phyloP scores from a whole-genome alignment of 257 asterid genomes.

The Solanum megistacrolobum region DNA sequence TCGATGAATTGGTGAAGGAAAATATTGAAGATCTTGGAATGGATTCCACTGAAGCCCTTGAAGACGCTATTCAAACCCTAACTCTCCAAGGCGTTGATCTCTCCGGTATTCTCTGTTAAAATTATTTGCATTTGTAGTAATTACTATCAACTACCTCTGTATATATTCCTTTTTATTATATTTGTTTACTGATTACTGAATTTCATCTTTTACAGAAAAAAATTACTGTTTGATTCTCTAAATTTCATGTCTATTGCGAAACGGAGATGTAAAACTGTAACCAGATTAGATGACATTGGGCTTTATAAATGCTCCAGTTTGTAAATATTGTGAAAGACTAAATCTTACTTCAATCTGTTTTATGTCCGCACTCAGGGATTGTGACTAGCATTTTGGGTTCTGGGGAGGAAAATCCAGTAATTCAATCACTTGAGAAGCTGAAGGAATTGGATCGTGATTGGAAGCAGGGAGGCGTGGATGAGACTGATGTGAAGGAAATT shows the following conservation, averaged over 20 bases:
- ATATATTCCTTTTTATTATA: neutral
- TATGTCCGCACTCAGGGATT: constrained; percentile 33
- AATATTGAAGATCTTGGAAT: constrained; percentile 84
- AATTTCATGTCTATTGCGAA: neutral
- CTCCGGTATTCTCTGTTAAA: constrained; percentile 27
- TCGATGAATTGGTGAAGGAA: constrained; percentile 87
- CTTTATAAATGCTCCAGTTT: neutral
- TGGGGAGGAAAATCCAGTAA: constrained; percentile 42
- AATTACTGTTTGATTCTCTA: neutral
- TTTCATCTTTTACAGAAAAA: neutral
- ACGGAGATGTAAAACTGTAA: neutral
- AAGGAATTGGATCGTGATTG: constrained; percentile 9
- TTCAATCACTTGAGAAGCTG: constrained; percentile 55
- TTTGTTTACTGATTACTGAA: neutral
- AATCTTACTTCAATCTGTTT: neutral
- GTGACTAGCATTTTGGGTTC: constrained; percentile 69
- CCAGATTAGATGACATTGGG: neutral
- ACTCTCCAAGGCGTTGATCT: constrained; percentile 93
- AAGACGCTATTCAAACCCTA: constrained; percentile 82
- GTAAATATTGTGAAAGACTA: neutral
- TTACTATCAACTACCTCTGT: neutral
- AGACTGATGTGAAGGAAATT: constrained; percentile 12
- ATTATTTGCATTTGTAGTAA: neutral
- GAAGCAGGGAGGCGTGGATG: constrained; percentile 12
- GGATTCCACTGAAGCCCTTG: constrained; percentile 86